Evolutionary conservation across 2,329 filamentous ascomycete species (phyloP).

Genomic region (Capronia americana): DNA sequence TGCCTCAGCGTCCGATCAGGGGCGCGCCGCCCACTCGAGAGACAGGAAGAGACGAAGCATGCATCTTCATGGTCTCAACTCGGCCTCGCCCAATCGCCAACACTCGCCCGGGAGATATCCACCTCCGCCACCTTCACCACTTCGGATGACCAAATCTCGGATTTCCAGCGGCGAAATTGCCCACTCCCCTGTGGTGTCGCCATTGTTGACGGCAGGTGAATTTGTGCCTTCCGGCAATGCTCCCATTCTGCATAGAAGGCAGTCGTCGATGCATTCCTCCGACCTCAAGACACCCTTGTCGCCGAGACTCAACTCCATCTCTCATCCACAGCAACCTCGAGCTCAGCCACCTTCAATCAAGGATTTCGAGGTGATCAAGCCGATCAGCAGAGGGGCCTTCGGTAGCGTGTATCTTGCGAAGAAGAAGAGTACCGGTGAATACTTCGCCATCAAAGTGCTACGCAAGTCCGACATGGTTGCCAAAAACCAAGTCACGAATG

Average conservation of each 20-base stretch:
- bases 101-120: conserved; percentile 81
- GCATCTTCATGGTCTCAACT: conserved; percentile 73
- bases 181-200: conserved; percentile 83
- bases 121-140: conserved; percentile 81
- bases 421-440: conserved; percentile 97
- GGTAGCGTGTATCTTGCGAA: conserved; percentile 97
- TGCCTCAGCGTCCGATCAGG: conserved; percentile 73
- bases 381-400: conserved; percentile 98
- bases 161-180: conserved; percentile 59
- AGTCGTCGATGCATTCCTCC: conserved; percentile 89
- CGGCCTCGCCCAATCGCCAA: conserved; percentile 77
- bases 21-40: conserved; percentile 76
- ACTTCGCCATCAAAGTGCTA: conserved; percentile 97
- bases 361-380: conserved; percentile 99
- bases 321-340: conserved; percentile 82
- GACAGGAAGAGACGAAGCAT: conserved; percentile 88
- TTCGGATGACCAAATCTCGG: conserved; percentile 84
- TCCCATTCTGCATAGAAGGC: conserved; percentile 72
- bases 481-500: conserved; percentile 98
- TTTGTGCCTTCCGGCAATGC: conserved; percentile 55
- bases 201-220: conserved; percentile 81
- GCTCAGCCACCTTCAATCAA: conserved; percentile 96
- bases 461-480: conserved; percentile 99
- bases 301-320: conserved; percentile 74
- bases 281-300: conserved; percentile 75